Percentiles rank a stretch among this genome's conserved stretches.
Conservation (phyloP, 1,284 basidiomycete species). For the Rhodotorula sp. region DNA sequence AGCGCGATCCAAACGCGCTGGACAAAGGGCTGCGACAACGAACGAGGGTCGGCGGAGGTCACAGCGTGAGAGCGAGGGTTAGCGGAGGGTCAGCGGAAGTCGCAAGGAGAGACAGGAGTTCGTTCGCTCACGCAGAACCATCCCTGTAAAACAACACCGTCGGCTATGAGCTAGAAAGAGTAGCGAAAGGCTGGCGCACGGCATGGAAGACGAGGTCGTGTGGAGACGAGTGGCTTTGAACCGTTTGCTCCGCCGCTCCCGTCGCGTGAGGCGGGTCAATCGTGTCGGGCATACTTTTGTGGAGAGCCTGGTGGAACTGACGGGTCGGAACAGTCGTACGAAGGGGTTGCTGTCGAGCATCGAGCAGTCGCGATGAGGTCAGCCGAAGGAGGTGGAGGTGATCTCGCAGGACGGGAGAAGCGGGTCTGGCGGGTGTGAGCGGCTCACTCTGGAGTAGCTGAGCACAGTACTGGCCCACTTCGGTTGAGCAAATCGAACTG, state of each 20-base stretch:
- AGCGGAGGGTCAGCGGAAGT: no score
- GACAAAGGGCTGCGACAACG: constrained; percentile 23
- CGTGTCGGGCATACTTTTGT: constrained; percentile 13
- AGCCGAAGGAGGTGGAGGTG: no score
- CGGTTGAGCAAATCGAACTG: no score
- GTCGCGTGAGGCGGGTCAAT: constrained; percentile 34
- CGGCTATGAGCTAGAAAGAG: neutral
- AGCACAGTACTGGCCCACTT: no score
- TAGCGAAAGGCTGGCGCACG: constrained; percentile 33
- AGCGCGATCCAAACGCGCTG: constrained; percentile 41
- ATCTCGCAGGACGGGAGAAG: no score
- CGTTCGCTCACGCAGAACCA: constrained; percentile 21
- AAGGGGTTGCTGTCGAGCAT: no score
- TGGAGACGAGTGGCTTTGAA: constrained; percentile 43
- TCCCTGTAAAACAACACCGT: neutral
- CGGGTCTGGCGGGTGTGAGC: no score
- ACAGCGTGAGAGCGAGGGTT: neutral
- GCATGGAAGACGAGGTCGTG: constrained; percentile 52
- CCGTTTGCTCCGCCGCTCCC: constrained; percentile 30
- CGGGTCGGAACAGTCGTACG: neutral
- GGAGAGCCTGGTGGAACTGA: neutral
- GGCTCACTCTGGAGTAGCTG: no score
- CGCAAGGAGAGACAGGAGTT: neutral
- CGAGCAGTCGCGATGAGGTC: no score
- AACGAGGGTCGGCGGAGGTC: neutral